These are phyloP conservation scores for Orbilia blumenaviensis DNA, from an alignment of 2,329 filamentous ascomycete species.

Conservation along the genomic window DNA sequence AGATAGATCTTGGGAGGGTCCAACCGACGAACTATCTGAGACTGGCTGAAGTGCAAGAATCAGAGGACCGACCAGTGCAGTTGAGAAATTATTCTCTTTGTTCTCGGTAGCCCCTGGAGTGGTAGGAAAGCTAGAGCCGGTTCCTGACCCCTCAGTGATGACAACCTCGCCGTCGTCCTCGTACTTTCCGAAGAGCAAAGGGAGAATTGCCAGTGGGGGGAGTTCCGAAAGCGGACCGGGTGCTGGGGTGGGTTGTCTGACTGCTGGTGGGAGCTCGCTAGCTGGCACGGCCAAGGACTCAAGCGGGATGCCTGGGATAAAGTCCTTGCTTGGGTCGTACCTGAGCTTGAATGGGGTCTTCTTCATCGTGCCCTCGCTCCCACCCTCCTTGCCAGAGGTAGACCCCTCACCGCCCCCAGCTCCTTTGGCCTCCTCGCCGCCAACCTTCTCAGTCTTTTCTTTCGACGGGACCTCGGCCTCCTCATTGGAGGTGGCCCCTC, in stretches of 20 bases:
- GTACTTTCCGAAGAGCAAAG: conserved; percentile 16
- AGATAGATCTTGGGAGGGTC: background rate
- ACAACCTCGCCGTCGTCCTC: conserved; percentile 6
- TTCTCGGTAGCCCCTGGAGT: background rate
- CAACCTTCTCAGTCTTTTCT: too few species aligned
- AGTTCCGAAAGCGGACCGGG: background rate
- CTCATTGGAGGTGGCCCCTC: too few species aligned
- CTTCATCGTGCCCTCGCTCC: background rate
- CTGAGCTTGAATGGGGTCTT: background rate
- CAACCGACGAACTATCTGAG: too few species aligned
- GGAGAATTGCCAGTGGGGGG: background rate
- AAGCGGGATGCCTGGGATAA: background rate
- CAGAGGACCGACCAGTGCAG: too few species aligned
- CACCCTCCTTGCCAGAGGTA: background rate
- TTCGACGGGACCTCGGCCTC: too few species aligned
- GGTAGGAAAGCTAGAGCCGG: background rate
- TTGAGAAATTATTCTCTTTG: background rate
- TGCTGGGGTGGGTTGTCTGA: background rate
- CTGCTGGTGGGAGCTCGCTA: too few species aligned
- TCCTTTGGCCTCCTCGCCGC: too few species aligned
- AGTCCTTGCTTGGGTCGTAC: background rate
- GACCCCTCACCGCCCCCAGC: too few species aligned
- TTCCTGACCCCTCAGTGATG: background rate
- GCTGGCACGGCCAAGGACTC: too few species aligned
- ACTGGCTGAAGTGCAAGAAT: too few species aligned